These are phyloP conservation scores for Symbiodinium pilosum DNA, from an alignment of 73 alveolate species.

Conservation along the genomic window DNA sequence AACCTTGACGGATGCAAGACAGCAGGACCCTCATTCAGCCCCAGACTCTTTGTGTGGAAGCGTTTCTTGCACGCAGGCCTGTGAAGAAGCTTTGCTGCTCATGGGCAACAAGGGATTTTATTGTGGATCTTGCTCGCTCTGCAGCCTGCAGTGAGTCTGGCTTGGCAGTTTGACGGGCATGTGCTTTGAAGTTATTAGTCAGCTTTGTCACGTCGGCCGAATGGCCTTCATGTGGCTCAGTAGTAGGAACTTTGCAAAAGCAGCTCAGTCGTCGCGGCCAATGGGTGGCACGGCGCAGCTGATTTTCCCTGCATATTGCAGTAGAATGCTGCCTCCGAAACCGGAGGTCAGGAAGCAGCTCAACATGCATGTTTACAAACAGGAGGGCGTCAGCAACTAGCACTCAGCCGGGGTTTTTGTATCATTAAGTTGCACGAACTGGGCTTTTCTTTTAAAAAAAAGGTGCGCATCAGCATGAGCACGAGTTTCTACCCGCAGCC, in stretches of 20 bases:
- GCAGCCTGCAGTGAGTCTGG: background rate
- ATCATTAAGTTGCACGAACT: background rate
- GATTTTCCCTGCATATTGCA: background rate
- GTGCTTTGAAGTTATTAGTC: too few relatives aligned
- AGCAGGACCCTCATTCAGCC: background rate
- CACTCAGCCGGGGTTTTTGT: background rate
- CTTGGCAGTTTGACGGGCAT: too few relatives aligned
- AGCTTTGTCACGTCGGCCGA: background rate
- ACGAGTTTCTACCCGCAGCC: too few relatives aligned
- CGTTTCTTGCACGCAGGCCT: background rate
- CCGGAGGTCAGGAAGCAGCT: background rate
- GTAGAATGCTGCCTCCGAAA: background rate
- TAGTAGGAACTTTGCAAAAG: background rate
- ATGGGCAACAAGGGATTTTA: slow-evolving; percentile 10
- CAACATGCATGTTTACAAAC: background rate
- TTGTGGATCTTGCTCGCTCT: background rate
- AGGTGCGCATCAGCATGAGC: too few relatives aligned
- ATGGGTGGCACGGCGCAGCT: background rate
- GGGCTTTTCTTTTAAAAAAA: too few relatives aligned
- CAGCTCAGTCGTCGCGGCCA: background rate
- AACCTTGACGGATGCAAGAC: background rate
- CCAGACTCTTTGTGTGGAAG: too few relatives aligned
- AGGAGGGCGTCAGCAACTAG: background rate
- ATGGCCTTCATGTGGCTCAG: background rate
- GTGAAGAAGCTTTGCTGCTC: background rate